A percentile compares a stretch with the other conserved stretches of the same genome.
Conservation (phyloP, 1,284 basidiomycete species). For the Malassezia obtusa region DNA sequence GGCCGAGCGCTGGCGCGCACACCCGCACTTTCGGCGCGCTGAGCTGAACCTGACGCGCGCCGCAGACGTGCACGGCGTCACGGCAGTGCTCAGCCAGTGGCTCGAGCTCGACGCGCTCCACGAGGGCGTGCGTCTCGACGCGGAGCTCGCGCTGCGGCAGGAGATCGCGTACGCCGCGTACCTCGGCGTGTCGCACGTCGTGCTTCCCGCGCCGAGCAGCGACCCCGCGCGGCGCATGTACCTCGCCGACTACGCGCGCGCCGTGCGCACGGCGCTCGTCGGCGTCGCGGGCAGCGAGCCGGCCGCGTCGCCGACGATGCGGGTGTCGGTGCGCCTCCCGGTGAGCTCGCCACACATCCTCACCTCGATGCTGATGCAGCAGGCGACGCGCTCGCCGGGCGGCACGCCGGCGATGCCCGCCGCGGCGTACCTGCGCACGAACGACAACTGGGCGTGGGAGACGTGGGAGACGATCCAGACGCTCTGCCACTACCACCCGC, state of each 20-base stretch:
- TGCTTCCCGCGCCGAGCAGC: conserved; percentile 82
- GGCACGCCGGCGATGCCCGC: conserved; percentile 34
- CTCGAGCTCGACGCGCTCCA: conserved; percentile 84
- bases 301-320: conserved; percentile 29
- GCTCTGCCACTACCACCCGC: conserved; percentile 73
- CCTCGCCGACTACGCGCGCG: conserved; percentile 83
- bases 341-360: conserved; percentile 34
- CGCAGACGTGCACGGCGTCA: conserved; percentile 71
- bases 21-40: conserved; percentile 66
- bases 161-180: conserved; percentile 89
- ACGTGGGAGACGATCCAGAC: conserved; percentile 91
- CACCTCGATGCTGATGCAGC: conserved; percentile 26
- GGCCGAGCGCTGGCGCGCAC: conserved; percentile 78
- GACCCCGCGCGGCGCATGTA: conserved; percentile 55
- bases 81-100: conserved; percentile 80
- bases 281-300: conserved; percentile 31
- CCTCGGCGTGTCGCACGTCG: conserved; percentile 69
- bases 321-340: conserved; percentile 35
- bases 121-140: conserved; percentile 88
- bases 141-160: conserved; percentile 85
- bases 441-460: conserved; percentile 61
- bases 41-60: conserved; percentile 81
- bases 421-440: conserved; percentile 68
- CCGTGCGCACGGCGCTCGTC: conserved; percentile 52
- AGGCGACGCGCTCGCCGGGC: conserved; percentile 19